These are phyloP conservation scores for Aquanectria penicillioides DNA, from an alignment of 2,329 filamentous ascomycete species.

Conservation along the genomic window DNA sequence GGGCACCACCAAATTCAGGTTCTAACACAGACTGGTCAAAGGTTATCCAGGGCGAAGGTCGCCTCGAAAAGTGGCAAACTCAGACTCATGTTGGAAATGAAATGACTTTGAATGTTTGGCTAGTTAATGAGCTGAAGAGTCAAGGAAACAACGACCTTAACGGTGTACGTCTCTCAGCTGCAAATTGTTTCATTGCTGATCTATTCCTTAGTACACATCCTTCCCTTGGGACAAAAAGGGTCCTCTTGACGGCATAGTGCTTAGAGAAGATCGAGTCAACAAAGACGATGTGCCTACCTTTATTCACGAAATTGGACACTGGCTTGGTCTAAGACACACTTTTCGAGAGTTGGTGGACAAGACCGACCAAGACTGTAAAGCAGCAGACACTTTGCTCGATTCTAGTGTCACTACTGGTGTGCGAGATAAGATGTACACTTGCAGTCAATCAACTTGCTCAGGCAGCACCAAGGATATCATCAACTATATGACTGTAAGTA, in stretches of 20 bases:
- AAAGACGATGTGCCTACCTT: not conserved
- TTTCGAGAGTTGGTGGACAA: constrained; percentile 19
- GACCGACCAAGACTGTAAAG: constrained; percentile 22
- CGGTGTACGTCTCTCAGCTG: not conserved
- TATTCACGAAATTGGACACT: constrained; percentile 21
- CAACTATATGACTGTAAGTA: constrained; percentile 38
- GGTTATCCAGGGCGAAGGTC: not conserved
- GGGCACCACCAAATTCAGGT: constrained; percentile 10
- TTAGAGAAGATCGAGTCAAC: constrained; percentile 10
- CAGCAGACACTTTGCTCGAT: constrained; percentile 29
- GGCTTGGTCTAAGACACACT: constrained; percentile 20
- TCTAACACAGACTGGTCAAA: constrained; percentile 18
- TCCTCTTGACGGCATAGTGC: constrained; percentile 11
- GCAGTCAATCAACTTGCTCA: constrained; percentile 26
- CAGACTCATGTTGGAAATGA: constrained; percentile 9
- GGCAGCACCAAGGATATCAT: constrained; percentile 20
- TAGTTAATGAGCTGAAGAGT: constrained; percentile 13
- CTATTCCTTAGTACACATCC: not conserved
- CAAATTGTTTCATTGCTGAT: too few species aligned
- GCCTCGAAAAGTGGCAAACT: constrained; percentile 12
- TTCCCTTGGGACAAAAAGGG: constrained; percentile 20
- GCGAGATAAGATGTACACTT: constrained; percentile 22
- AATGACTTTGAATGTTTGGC: constrained; percentile 21
- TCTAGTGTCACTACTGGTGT: constrained; percentile 31
- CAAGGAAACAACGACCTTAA: constrained; percentile 7